Evolutionary conservation across 768 basidiomycete genomes (phyloP).

Genomic region (Pisolithus sp.): DNA sequence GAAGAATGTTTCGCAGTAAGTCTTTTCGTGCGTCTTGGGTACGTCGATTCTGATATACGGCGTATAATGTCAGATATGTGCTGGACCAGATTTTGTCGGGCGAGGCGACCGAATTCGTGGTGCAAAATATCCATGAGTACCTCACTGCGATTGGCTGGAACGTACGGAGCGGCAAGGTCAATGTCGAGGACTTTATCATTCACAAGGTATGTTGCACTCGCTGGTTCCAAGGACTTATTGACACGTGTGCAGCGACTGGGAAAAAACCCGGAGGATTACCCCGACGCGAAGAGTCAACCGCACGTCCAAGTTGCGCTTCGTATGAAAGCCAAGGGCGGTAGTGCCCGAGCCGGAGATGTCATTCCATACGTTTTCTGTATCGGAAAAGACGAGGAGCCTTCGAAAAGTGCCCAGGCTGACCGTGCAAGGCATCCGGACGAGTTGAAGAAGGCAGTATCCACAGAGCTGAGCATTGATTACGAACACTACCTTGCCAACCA

Average conservation of each 20-base stretch:
- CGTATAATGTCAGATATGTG: conserved; percentile 56
- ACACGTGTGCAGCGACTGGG: conserved; percentile 68
- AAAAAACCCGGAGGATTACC: conserved; percentile 95
- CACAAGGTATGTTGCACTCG: conserved; percentile 59
- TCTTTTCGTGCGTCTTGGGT: conserved; percentile 3
- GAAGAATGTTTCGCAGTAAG: conserved; percentile 89
- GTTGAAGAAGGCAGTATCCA: conserved; percentile 55
- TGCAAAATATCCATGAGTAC: conserved; percentile 91
- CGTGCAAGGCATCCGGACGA: conserved; percentile 93
- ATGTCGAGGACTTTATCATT: conserved; percentile 91
- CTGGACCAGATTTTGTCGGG: conserved; percentile 89
- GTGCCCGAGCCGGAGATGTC: conserved; percentile 83
- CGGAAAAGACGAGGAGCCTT: conserved; percentile 59
- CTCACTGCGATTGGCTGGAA: conserved; percentile 69
- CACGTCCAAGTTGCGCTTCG: conserved; percentile 95
- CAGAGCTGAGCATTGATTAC: conserved; percentile 73
- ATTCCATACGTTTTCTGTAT: conserved; percentile 94
- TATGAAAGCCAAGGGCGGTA: conserved; percentile 78
- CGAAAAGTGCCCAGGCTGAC: conserved; percentile 80
- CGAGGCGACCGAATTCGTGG: conserved; percentile 81
- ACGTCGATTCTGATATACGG: conserved; percentile 1
- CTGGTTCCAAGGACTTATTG: background rate
- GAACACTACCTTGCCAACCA: conserved; percentile 90
- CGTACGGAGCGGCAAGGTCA: conserved; percentile 69
- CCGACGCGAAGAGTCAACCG: conserved; percentile 90